Conservation (phyloP, 257 asterid species). For the Lantana camara region DNA sequence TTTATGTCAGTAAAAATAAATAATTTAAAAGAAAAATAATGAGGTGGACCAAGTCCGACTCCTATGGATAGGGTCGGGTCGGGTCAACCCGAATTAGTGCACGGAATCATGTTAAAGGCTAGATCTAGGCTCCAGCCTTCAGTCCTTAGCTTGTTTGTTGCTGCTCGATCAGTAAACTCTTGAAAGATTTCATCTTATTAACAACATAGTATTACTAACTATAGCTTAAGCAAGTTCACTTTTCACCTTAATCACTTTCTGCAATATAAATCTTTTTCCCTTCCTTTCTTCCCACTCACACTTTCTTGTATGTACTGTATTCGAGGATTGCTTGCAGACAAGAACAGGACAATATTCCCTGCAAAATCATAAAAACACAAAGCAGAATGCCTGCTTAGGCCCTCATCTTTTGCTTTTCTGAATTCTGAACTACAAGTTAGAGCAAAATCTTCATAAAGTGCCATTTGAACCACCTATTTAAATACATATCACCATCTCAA, state of each 20-base stretch:
- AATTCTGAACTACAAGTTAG: conserved; percentile 37
- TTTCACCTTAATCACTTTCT: background rate
- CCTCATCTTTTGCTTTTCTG: conserved; percentile 31
- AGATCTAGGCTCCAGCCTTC: too few relatives aligned
- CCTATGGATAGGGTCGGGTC: too few relatives aligned
- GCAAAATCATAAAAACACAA: background rate
- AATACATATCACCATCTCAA: conserved; percentile 10
- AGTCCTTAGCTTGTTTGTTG: background rate
- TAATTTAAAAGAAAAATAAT: too few relatives aligned
- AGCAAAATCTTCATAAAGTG: conserved; percentile 29
- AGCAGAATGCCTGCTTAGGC: background rate
- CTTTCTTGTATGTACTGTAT: background rate
- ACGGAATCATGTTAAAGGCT: too few relatives aligned
- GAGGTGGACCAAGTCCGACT: too few relatives aligned
- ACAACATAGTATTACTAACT: too few relatives aligned
- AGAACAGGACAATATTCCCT: conserved; percentile 38
- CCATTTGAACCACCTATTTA: conserved; percentile 32
- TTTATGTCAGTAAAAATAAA: too few relatives aligned
- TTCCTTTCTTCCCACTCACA: background rate
- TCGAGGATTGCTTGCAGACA: conserved; percentile 40
- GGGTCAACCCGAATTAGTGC: too few relatives aligned
- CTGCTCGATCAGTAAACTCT: background rate
- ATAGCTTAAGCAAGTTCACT: too few relatives aligned
- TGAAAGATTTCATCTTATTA: background rate
- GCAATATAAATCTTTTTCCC: background rate